Conservation (phyloP, 2,329 filamentous ascomycete species). For the Thelonectria rubi region DNA sequence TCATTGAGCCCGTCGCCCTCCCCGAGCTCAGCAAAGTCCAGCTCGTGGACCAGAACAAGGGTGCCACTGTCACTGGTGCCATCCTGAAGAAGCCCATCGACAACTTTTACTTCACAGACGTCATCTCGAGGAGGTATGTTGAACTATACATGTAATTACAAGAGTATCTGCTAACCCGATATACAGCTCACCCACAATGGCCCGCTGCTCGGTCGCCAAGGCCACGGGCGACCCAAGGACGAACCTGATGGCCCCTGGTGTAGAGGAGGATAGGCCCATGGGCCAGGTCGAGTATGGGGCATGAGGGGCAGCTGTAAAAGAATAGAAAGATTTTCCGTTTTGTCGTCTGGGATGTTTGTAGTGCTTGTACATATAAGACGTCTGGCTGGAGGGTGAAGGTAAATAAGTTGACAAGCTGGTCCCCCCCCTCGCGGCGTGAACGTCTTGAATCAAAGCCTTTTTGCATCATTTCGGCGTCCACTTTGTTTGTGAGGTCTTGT, state of each 20-base stretch:
- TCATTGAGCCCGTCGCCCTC: conserved; percentile 83
- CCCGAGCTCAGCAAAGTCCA: conserved; percentile 87
- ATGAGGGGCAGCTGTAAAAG: conserved; percentile 51
- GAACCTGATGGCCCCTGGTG: conserved; percentile 80
- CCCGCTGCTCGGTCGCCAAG: conserved; percentile 94
- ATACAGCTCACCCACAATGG: conserved; percentile 95
- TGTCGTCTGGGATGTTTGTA: conserved; percentile 43
- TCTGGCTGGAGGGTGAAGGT: conserved; percentile 42
- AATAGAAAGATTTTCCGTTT: conserved; percentile 48
- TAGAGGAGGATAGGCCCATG: conserved; percentile 69
- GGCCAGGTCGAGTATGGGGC: conserved; percentile 68
- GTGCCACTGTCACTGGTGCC: conserved; percentile 73
- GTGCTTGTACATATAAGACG: conserved; percentile 54
- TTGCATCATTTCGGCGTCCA: conserved; percentile 16
- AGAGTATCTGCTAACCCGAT: conserved; percentile 35
- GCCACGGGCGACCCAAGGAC: conserved; percentile 80
- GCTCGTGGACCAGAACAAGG: conserved; percentile 96
- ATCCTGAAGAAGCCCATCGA: conserved; percentile 87
- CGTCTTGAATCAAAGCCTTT: conserved; percentile 27
- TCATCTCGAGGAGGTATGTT: conserved; percentile 90
- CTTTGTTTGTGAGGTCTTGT: neutral
- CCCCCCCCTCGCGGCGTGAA: conserved; percentile 35
- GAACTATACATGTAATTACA: conserved; percentile 30
- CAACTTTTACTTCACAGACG: conserved; percentile 98
- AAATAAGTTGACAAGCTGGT: conserved; percentile 45